Evolutionary conservation across 495 filamentous ascomycete genomes (phyloP), one percentile per base, ranked within the genome.

Genomic region (Cairneyella variabilis): DNA sequence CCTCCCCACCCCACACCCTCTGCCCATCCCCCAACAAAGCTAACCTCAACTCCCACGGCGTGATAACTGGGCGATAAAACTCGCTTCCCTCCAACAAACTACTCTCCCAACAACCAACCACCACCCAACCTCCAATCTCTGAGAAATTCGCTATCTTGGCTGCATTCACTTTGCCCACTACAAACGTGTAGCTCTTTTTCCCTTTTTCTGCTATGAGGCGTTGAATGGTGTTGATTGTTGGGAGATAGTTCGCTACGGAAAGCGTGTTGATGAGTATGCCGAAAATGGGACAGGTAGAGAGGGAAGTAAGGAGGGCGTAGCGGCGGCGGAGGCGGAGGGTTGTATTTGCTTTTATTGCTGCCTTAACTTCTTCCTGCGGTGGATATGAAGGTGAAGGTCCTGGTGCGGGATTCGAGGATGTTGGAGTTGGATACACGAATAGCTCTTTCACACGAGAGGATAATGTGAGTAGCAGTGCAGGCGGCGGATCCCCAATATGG

Each of bases 41-140:
- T 39, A 96, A 64, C 30, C 79, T 81, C 21, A 97, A 70, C 76
- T 97, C 93, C 64, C 90, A 97, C 2, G 93, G 91, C 10, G 95
- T 98, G 28, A 98, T 80, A 3, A 97, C 80, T 1, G 90, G 89
- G 64, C 79, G 84, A 71, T 80, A 97, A 60, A 93, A 91, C 20
- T 60, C 64, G 0, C 69, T 69, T 2, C 55, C 38, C 10, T 89
- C 90, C 57, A 86, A 85, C 40, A 97, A 72, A 52, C 85, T 86
- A 63, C 92, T 95, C 69, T 98, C 93, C 93, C 95, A 97, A 70
- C 93, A 98, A 9, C 95, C 95, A 37, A 98, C 86, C 0, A 97
- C 91, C 0, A 97, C 91, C 93, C 93, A 98, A 12, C 88, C 95
- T 17, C 88, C 91, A 10, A 98, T 79, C 69, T 98, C 93, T 48